phyloP scores from a whole-genome alignment of 1,284 basidiomycete species.

The Afroboletus lepidellus region DNA sequence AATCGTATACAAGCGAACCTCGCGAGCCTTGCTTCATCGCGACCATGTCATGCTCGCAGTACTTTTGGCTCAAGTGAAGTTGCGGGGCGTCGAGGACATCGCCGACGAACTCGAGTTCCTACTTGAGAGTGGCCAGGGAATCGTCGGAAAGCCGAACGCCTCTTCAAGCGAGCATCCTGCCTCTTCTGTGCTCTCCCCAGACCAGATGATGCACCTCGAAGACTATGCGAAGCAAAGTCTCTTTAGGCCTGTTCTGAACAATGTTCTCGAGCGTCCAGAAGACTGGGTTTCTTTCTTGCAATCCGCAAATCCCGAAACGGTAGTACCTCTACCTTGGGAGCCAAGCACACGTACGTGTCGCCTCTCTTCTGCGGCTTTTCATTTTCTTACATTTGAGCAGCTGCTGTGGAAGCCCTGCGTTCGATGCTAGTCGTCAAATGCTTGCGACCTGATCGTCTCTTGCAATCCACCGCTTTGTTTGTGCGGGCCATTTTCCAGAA shows the following conservation, averaged over 20 bases:
- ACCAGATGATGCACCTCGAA: slow-evolving; percentile 70
- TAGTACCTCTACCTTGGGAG: slow-evolving; percentile 79
- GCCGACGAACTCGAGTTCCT: slow-evolving; percentile 87
- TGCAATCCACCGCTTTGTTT: slow-evolving; percentile 79
- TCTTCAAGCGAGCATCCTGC: slow-evolving; percentile 39
- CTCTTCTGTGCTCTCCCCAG: slow-evolving; percentile 53
- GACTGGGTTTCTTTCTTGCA: slow-evolving; percentile 81
- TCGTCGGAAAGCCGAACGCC: slow-evolving; percentile 42
- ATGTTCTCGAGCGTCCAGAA: slow-evolving; percentile 62
- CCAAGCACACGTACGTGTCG: slow-evolving; percentile 61
- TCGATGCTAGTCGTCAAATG: slow-evolving; percentile 83
- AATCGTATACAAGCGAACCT: slow-evolving; percentile 86
- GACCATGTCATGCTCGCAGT: slow-evolving; percentile 93
- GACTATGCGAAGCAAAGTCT: slow-evolving; percentile 66
- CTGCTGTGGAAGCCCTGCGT: slow-evolving; percentile 71
- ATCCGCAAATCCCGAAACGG: slow-evolving; percentile 68
- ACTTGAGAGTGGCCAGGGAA: slow-evolving; percentile 80
- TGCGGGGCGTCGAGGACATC: slow-evolving; percentile 78
- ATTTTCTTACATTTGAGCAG: slow-evolving; percentile 40
- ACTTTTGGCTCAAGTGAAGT: slow-evolving; percentile 86
- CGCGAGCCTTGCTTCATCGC: slow-evolving; percentile 86
- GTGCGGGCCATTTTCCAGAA: slow-evolving; percentile 73
- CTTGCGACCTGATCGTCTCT: slow-evolving; percentile 84
- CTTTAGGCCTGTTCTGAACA: slow-evolving; percentile 76
- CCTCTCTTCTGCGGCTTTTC: neutral